Evolutionary conservation across 768 basidiomycete genomes (phyloP).

Genomic region (Pleurotus tuoliensis): DNA sequence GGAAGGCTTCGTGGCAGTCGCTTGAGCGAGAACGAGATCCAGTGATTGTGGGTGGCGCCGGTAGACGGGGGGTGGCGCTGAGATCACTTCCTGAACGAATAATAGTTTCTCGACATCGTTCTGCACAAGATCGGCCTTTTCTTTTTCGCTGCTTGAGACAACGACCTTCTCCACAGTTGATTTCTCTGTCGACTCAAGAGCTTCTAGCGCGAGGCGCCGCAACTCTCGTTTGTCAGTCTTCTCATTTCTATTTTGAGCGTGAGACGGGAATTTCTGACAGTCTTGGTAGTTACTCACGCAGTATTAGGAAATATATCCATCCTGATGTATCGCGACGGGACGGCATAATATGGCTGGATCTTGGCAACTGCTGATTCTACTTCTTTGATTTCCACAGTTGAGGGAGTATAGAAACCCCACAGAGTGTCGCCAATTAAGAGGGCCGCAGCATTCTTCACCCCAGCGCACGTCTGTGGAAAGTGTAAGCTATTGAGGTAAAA

Average conservation of each 20-base stretch:
- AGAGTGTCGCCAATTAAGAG: slow-evolving; percentile 48
- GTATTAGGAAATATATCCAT: slow-evolving; percentile 51
- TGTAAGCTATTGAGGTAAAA: not conserved
- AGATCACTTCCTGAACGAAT: slow-evolving; percentile 14
- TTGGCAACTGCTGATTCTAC: slow-evolving; percentile 32
- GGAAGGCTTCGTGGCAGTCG: not conserved
- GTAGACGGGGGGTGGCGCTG: slow-evolving; percentile 24
- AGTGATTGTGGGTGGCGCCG: slow-evolving; percentile 1
- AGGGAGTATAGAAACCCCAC: slow-evolving; percentile 53
- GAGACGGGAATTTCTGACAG: not conserved
- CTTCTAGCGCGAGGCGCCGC: slow-evolving; percentile 30
- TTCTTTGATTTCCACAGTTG: slow-evolving; percentile 22
- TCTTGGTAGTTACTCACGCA: slow-evolving; percentile 27
- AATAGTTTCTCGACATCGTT: slow-evolving; percentile 11
- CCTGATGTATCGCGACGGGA: slow-evolving; percentile 38
- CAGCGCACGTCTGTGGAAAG: slow-evolving; percentile 30
- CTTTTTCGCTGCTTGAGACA: not conserved
- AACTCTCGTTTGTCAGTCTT: slow-evolving; percentile 49
- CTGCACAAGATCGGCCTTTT: not conserved
- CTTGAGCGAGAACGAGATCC: not conserved
- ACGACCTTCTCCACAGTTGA: slow-evolving; percentile 1
- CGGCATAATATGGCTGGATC: slow-evolving; percentile 45
- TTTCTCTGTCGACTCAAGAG: slow-evolving; percentile 5
- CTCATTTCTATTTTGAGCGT: slow-evolving; percentile 32
- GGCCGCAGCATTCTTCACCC: slow-evolving; percentile 44